phyloP scores from a whole-genome alignment of 306 rosid species.

The Dryas octopetala region DNA sequence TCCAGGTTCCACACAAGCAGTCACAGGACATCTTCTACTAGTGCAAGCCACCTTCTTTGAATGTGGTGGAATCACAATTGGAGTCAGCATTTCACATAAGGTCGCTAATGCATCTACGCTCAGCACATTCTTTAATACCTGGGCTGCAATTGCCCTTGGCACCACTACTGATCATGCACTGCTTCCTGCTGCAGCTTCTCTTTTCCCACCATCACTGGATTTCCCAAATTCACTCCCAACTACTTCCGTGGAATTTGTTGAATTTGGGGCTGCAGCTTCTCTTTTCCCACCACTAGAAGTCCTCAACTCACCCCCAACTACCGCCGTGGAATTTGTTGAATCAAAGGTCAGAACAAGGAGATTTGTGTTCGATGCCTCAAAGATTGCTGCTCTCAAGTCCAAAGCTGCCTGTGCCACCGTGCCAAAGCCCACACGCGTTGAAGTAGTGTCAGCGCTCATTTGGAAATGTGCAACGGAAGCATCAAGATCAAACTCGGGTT shows the following conservation, averaged over 20 bases:
- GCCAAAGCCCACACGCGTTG: constrained; percentile 1
- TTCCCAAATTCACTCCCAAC: too few relatives aligned
- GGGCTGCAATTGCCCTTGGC: constrained; percentile 25
- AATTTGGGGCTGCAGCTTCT: too few relatives aligned
- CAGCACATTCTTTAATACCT: constrained; percentile 32
- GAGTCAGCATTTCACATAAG: constrained; percentile 41
- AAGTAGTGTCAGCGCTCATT: constrained; percentile 5
- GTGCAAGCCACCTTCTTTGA: constrained; percentile 42
- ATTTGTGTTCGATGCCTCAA: not conserved
- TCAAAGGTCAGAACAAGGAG: not conserved
- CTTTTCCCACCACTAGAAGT: too few relatives aligned
- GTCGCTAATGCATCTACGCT: constrained; percentile 36
- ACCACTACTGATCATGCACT: too few relatives aligned
- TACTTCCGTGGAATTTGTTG: not conserved
- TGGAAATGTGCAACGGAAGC: constrained; percentile 16
- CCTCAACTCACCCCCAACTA: too few relatives aligned
- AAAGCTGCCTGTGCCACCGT: not conserved
- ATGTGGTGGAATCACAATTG: constrained; percentile 56
- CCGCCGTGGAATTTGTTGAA: too few relatives aligned
- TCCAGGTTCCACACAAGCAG: not conserved
- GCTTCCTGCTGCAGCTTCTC: not conserved
- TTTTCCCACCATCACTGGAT: not conserved
- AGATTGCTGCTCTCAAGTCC: not conserved
- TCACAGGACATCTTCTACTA: constrained; percentile 19
- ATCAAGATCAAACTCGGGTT: not conserved